Conservation (phyloP, 495 filamentous ascomycete genomes). For the Penicillium pancosmium region DNA sequence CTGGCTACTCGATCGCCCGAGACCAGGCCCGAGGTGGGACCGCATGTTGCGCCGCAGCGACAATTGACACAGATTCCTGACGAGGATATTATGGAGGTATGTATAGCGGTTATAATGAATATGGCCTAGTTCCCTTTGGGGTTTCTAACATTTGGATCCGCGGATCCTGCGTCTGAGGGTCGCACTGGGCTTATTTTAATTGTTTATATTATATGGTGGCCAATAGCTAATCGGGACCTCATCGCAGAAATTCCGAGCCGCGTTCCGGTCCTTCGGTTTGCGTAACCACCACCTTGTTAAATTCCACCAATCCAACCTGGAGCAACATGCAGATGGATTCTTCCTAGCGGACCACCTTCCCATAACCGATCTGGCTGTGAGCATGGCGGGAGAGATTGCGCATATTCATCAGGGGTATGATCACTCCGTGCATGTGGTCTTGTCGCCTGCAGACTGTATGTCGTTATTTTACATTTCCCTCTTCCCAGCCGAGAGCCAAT, state of each 20-base stretch:
- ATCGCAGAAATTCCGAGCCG: conserved; percentile 30
- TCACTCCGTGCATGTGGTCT: conserved; percentile 71
- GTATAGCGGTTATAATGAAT: conserved; percentile 3
- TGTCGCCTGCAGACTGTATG: conserved; percentile 72
- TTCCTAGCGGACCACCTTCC: conserved; percentile 31
- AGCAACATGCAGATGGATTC: conserved; percentile 34
- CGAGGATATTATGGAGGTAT: conserved; percentile 33
- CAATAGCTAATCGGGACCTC: background rate
- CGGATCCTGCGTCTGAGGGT: too few species aligned
- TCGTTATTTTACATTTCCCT: background rate
- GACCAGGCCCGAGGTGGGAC: conserved; percentile 30
- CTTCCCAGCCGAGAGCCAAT: background rate
- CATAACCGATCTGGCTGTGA: conserved; percentile 17
- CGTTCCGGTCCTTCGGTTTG: conserved; percentile 28
- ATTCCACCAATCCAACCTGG: conserved; percentile 27
- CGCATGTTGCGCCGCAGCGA: conserved; percentile 40
- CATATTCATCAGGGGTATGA: conserved; percentile 74
- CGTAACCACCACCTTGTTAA: conserved; percentile 39
- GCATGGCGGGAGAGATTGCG: conserved; percentile 66
- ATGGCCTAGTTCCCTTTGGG: too few species aligned
- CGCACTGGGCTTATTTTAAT: too few species aligned
- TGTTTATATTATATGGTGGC: background rate
- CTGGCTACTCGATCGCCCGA: conserved; percentile 13
- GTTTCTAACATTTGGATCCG: too few species aligned
- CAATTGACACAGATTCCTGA: conserved; percentile 34